phyloP scores from a whole-genome alignment of 2,329 filamentous ascomycete species.

The Epicoccum sorghinum region DNA sequence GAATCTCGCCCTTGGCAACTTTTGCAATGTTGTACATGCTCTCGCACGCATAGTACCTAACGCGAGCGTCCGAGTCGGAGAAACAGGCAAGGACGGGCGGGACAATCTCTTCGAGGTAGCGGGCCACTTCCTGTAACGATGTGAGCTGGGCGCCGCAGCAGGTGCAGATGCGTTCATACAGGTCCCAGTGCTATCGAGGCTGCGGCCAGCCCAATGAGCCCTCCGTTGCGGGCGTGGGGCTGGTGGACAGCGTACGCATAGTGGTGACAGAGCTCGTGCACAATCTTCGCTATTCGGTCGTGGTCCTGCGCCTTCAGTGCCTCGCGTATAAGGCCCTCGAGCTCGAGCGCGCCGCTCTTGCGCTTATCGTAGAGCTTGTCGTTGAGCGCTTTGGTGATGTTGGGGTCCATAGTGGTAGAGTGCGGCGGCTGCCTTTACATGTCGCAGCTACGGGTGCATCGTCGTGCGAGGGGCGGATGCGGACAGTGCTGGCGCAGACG shows the following conservation, averaged over 20 bases:
- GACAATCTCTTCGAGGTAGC: slow-evolving; percentile 91
- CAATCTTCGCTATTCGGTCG: slow-evolving; percentile 80
- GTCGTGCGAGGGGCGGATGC: not conserved
- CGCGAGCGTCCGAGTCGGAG: slow-evolving; percentile 94
- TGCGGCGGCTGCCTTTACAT: slow-evolving; percentile 34
- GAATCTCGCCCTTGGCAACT: slow-evolving; percentile 95
- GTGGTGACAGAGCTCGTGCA: slow-evolving; percentile 95
- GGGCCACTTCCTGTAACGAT: slow-evolving; percentile 76
- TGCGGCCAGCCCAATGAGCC: slow-evolving; percentile 91
- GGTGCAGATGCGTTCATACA: slow-evolving; percentile 61
- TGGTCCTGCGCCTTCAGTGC: slow-evolving; percentile 78
- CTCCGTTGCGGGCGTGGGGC: slow-evolving; percentile 93
- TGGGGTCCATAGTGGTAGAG: slow-evolving; percentile 73
- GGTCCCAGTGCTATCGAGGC: slow-evolving; percentile 93
- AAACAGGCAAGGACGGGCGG: slow-evolving; percentile 97
- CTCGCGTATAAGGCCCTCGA: slow-evolving; percentile 90
- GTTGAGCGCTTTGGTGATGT: slow-evolving; percentile 88
- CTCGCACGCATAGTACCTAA: slow-evolving; percentile 97
- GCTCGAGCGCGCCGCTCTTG: slow-evolving; percentile 92
- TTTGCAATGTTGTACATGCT: slow-evolving; percentile 99
- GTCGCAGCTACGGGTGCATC: slow-evolving; percentile 21
- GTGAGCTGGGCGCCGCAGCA: slow-evolving; percentile 17
- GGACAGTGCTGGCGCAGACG: slow-evolving; percentile 3
- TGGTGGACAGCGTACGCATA: slow-evolving; percentile 98
- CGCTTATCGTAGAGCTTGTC: slow-evolving; percentile 99